Evolutionary conservation across 257 asterid genomes (phyloP).

Genomic region (Forsythia suspensa): DNA sequence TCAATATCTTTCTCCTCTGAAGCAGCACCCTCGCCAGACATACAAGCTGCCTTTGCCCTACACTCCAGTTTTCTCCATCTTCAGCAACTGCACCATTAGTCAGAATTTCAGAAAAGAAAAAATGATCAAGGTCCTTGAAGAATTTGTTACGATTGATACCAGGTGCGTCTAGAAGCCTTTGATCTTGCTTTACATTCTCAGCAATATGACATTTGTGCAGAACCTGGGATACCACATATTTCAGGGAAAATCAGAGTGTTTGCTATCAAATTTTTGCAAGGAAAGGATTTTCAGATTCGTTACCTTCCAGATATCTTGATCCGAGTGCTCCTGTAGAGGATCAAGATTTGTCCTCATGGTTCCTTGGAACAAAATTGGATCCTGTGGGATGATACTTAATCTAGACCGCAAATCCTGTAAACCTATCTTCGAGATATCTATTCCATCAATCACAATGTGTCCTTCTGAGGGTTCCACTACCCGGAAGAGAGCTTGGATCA

Average conservation of each 20-base stretch:
- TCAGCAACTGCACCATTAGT: slow-evolving; percentile 56
- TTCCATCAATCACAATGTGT: slow-evolving; percentile 58
- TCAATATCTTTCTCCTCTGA: slow-evolving; percentile 62
- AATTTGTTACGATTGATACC: slow-evolving; percentile 37
- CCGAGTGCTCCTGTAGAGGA: slow-evolving; percentile 59
- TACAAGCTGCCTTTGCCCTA: slow-evolving; percentile 84
- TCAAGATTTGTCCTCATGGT: slow-evolving; percentile 76
- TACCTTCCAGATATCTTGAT: slow-evolving; percentile 81
- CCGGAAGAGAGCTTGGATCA: slow-evolving; percentile 83
- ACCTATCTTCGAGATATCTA: slow-evolving; percentile 66
- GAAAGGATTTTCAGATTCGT: background rate
- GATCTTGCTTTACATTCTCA: slow-evolving; percentile 58
- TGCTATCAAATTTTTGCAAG: background rate
- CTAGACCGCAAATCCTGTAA: slow-evolving; percentile 73
- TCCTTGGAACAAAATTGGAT: slow-evolving; percentile 80
- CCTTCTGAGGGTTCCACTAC: slow-evolving; percentile 74
- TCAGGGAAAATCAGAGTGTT: background rate
- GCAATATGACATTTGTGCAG: slow-evolving; percentile 67
- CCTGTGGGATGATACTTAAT: slow-evolving; percentile 82
- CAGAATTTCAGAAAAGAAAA: background rate
- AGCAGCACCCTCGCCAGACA: slow-evolving; percentile 69
- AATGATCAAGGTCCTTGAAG: background rate
- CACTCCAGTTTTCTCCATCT: slow-evolving; percentile 90
- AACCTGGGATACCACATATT: slow-evolving; percentile 38
- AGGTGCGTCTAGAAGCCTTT: slow-evolving; percentile 70